These are phyloP conservation scores for Podospora bellae-mahoneyi DNA, from an alignment of 495 filamentous ascomycete species.

Conservation along the genomic window DNA sequence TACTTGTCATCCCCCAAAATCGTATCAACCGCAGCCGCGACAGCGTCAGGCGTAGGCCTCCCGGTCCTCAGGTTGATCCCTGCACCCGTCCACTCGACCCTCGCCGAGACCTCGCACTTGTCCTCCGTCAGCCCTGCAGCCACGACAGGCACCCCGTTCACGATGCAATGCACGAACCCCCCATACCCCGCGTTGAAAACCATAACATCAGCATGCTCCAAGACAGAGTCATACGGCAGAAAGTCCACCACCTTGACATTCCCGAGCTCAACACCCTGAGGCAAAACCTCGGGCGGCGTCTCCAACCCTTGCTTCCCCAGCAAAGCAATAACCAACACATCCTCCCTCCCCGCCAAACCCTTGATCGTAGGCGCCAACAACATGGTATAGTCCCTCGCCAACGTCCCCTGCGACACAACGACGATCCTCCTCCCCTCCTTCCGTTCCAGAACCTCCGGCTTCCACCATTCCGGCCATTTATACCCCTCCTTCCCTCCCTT, in stretches of 20 bases:
- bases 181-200: conserved; percentile 39
- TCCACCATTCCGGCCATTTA: conserved; percentile 33
- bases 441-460: conserved; percentile 22
- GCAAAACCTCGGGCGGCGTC: conserved; percentile 15
- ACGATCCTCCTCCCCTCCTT: conserved; percentile 29
- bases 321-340: conserved; percentile 35
- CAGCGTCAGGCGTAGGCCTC: conserved; percentile 23
- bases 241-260: conserved; percentile 34
- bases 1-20: conserved; percentile 30
- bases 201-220: conserved; percentile 33
- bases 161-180: conserved; percentile 31
- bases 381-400: conserved; percentile 28
- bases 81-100: conserved; percentile 36
- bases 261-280: conserved; percentile 3
- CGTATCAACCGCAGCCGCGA: conserved; percentile 31
- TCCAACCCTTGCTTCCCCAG: conserved; percentile 30
- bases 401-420: conserved; percentile 34
- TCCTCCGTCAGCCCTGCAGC: conserved; percentile 35
- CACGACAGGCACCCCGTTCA: conserved; percentile 35
- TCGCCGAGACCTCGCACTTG: conserved; percentile 31
- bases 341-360: conserved; percentile 27
- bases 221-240: conserved; percentile 38
- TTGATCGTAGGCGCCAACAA: conserved; percentile 32
- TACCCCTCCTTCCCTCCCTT: conserved; percentile 15
- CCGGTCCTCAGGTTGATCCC: conserved; percentile 34